Base-by-base conservation (phyloP, 2,329 filamentous ascomycete genomes). In the Pseudogymnoascus sp. region DNA sequence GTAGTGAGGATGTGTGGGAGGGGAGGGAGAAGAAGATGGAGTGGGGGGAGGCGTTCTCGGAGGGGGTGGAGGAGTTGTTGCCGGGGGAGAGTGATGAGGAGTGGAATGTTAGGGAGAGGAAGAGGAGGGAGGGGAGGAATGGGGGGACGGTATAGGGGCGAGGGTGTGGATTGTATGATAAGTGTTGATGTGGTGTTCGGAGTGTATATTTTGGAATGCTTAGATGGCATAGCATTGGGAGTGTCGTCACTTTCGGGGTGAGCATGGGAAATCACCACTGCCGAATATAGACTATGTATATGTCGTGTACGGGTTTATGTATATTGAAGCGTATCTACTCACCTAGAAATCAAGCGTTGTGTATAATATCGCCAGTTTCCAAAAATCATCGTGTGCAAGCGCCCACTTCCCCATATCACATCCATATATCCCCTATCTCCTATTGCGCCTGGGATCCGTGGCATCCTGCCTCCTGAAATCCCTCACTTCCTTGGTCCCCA, bases 1-100 rank as follows among this genome's bases (percentile, higher is more conserved):
- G 86, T 73, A 96, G 91, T 77, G 91, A 97, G 78, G 90, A 97
- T 79, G 80, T 99, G 3, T 99, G 95, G 95, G 84, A 88, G 74
- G 81, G 87, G 62, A 84, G 95, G 70, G 80, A 81, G 37, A 81
- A 84, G 66, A 85, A 82, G 67, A 77, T 93, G 5, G 75, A 77
- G 68, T 78, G 77, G 60, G 74, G 72, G 24, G 65, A 68, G 40
- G 72, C 69, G 28, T 72, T 72, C 61, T 67, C 62, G 35, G 61
- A 77, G 65, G 75, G 73, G 38, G 76, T 76, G 11, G 64, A 77
- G 35, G 77, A 79, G 66, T 24, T 60, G 59, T 73, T 70, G 64
- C 70, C 76, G 64, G 77, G 76, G 67, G 73, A 76, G 63, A 74
- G 69, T 26, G 75, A 78, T 68, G 77, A 78, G 65, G 75, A 78